Conservation (phyloP, 2,329 filamentous ascomycete species). For the Blumeria hordei region DNA sequence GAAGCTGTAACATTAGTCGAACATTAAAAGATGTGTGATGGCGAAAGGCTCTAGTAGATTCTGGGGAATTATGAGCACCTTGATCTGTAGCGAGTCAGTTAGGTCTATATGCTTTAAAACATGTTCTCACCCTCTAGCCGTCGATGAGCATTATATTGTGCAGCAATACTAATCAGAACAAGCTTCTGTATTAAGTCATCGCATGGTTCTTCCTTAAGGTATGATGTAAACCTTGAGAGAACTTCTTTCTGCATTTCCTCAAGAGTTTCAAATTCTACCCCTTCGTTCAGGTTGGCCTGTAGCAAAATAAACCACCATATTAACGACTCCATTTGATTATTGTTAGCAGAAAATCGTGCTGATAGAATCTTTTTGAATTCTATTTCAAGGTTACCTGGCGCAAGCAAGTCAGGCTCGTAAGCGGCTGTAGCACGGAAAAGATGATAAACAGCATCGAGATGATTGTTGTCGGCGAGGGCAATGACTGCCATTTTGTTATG, state of each 20-base stretch:
- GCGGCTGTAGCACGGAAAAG: conserved; percentile 65
- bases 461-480: conserved; percentile 50
- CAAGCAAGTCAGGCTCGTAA: conserved; percentile 48
- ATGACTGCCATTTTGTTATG: conserved; percentile 85
- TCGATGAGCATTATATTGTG: conserved; percentile 46
- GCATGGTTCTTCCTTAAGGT: conserved; percentile 43
- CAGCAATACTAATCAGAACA: conserved; percentile 64
- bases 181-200: conserved; percentile 51
- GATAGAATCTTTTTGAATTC: conserved; percentile 47
- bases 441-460: conserved; percentile 70
- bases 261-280: conserved; percentile 47
- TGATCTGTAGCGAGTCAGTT: conserved; percentile 17
- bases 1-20: conserved; percentile 47
- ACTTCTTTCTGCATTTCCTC: conserved; percentile 72
- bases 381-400: conserved; percentile 50
- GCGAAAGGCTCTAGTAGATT: conserved; percentile 23
- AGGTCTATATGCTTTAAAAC: background rate
- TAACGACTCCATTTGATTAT: conserved; percentile 27
- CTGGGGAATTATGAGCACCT: conserved; percentile 7
- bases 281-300: conserved; percentile 65
- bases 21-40: conserved; percentile 59
- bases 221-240: conserved; percentile 48
- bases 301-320: conserved; percentile 65
- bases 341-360: conserved; percentile 13
- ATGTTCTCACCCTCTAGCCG: conserved; percentile 28